Evolutionary conservation across 352 stramenopile species (phyloP).

Genomic region (Phytopythium boreale): DNA sequence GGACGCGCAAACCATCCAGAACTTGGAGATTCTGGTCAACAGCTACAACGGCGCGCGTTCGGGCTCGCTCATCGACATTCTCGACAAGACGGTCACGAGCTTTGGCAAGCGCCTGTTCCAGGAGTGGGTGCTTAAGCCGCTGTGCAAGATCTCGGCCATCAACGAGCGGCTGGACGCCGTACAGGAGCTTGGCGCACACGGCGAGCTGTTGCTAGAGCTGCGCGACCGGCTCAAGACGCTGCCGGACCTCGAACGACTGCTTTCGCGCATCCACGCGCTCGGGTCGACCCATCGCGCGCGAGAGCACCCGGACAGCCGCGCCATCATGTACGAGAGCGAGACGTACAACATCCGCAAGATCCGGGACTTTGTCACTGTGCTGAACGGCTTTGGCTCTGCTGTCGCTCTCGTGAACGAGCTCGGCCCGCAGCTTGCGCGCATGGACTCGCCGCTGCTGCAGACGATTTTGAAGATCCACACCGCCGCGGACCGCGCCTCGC

Average conservation of each 20-base stretch:
- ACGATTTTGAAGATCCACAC: constrained; percentile 43
- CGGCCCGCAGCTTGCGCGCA: constrained; percentile 58
- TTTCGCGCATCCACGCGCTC: constrained; percentile 96
- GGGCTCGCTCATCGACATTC: constrained; percentile 91
- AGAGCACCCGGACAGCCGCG: constrained; percentile 94
- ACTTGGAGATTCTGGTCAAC: constrained; percentile 95
- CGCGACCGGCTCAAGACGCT: constrained; percentile 86
- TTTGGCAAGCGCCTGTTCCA: constrained; percentile 95
- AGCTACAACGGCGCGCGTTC: constrained; percentile 87
- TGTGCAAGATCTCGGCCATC: constrained; percentile 95
- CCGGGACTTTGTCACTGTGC: constrained; percentile 85
- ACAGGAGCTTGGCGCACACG: constrained; percentile 86
- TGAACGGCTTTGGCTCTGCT: constrained; percentile 87
- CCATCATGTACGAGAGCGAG: constrained; percentile 97
- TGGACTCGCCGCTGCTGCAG: constrained; percentile 50
- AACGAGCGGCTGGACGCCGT: constrained; percentile 95
- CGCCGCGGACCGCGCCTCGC: constrained; percentile 1
- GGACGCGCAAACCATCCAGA: constrained; percentile 96
- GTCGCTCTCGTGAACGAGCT: constrained; percentile 86
- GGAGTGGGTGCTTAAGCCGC: constrained; percentile 96
- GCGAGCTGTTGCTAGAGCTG: constrained; percentile 77
- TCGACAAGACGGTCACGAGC: constrained; percentile 90
- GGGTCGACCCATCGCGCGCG: constrained; percentile 79
- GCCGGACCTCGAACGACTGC: constrained; percentile 95
- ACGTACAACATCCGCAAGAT: constrained; percentile 99